Conservation (phyloP, 23 red algal species). For the Gracilaria domingensis region DNA sequence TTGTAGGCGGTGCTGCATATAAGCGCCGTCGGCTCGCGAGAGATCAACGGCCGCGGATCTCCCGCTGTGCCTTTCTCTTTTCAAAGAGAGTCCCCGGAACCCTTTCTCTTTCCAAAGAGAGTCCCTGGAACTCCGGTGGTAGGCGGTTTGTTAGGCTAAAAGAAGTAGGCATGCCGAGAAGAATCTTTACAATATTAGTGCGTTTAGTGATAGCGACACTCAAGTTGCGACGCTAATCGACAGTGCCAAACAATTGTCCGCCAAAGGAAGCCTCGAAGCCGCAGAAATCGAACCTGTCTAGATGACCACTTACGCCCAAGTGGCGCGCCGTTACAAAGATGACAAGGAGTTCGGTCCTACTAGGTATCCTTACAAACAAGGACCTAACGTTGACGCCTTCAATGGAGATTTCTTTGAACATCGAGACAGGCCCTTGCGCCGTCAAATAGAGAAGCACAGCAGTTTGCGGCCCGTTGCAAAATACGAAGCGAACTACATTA, state of each 20-base stretch:
- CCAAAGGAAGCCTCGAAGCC: neutral
- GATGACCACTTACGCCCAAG: neutral
- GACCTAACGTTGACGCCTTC: neutral
- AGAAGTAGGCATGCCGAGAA: neutral
- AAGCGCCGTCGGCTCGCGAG: too few relatives aligned
- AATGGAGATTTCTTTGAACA: neutral
- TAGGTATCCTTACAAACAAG: neutral
- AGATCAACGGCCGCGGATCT: too few relatives aligned
- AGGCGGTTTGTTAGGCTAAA: neutral
- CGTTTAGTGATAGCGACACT: too few relatives aligned
- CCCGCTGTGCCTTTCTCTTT: too few relatives aligned
- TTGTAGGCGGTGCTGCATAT: too few relatives aligned
- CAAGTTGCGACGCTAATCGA: neutral
- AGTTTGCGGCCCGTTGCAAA: neutral
- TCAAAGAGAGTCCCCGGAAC: too few relatives aligned
- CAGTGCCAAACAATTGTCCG: neutral
- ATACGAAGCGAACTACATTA: slow-evolving; percentile 17
- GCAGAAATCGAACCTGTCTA: neutral
- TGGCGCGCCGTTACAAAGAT: neutral
- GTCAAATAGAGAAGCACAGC: neutral
- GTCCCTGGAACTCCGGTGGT: neutral
- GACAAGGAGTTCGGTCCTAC: neutral
- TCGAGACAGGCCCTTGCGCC: neutral
- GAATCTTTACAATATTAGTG: neutral
- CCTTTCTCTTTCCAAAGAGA: too few relatives aligned